These are phyloP conservation scores for Leishmania mexicana DNA, from an alignment of 208 protist species.

Conservation along the genomic window DNA sequence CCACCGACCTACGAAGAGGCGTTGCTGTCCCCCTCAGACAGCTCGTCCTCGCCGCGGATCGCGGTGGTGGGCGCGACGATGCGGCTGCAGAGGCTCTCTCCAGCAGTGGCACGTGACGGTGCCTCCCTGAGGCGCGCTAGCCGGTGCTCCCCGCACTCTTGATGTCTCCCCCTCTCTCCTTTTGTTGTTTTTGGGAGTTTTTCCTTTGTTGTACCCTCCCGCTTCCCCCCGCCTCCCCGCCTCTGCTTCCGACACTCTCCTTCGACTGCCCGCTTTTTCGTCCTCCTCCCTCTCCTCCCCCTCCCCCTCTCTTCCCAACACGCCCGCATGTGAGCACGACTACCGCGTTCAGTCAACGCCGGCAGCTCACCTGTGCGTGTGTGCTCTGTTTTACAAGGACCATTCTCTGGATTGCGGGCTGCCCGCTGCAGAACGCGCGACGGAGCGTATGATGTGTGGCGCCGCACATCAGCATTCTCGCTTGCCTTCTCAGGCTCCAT, in stretches of 20 bases:
- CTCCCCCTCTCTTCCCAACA: background rate
- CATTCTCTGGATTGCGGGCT: background rate
- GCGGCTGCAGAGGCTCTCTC: background rate
- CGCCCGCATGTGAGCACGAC: background rate
- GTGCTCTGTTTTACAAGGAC: background rate
- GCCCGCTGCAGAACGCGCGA: background rate
- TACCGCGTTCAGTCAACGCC: background rate
- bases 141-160: background rate
- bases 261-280: background rate
- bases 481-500: background rate
- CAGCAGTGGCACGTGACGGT: background rate
- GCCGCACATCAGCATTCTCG: background rate
- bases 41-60: background rate
- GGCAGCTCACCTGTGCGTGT: background rate
- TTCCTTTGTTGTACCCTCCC: background rate
- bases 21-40: background rate
- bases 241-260: background rate
- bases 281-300: background rate
- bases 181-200: background rate
- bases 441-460: background rate
- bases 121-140: background rate
- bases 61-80: background rate
- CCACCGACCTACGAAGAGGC: conserved; percentile 2
- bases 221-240: too few relatives aligned
- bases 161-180: too few relatives aligned